Conservation (phyloP, 1,284 basidiomycete species). For the Ceratobasidium sp. region DNA sequence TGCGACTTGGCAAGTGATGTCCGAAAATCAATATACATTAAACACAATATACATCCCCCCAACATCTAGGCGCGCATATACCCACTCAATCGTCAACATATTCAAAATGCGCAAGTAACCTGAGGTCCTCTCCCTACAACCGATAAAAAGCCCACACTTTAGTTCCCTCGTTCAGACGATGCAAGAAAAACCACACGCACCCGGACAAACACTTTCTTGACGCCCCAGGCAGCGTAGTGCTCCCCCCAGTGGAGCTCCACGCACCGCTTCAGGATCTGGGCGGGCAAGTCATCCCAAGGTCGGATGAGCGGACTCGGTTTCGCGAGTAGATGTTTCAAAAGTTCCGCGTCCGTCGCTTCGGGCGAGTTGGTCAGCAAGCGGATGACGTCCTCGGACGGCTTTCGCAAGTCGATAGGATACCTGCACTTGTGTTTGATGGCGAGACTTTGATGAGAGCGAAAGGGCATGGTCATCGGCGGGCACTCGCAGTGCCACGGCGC, state of each 20-base stretch:
- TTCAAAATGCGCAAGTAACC: background rate
- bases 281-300: background rate
- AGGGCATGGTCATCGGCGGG: constrained; percentile 5
- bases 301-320: background rate
- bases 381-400: background rate
- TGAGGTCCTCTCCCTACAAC: background rate
- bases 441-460: background rate
- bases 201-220: background rate
- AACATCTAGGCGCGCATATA: background rate
- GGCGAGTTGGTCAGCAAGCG: constrained; percentile 4
- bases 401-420: background rate
- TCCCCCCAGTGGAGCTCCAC: constrained; percentile 36
- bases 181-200: background rate
- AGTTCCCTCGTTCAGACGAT: background rate
- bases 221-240: constrained; percentile 20
- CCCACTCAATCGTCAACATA: background rate
- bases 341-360: constrained; percentile 9
- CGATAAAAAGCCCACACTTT: background rate
- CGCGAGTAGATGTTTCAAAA: constrained; percentile 1
- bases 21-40: no score
- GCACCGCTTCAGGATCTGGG: background rate
- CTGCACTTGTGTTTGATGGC: constrained; percentile 6
- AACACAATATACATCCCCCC: background rate
- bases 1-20: no score
- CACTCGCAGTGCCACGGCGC: constrained; percentile 16